phyloP scores from a whole-genome alignment of 1,139 yeast species.

The Yamadazyma sp. region DNA sequence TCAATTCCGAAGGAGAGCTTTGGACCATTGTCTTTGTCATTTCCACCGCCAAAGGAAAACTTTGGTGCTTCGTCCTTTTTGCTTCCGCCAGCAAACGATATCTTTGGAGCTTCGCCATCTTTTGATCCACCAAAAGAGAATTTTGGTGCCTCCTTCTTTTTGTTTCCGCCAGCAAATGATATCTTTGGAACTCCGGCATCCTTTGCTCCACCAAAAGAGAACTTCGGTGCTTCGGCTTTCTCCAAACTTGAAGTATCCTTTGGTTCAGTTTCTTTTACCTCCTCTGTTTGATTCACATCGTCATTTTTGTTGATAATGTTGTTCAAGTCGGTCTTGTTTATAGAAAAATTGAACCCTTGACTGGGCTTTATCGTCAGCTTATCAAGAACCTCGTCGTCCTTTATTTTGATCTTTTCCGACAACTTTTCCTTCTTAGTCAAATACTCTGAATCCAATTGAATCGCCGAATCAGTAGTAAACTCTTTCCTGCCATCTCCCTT shows the following conservation, averaged over 20 bases:
- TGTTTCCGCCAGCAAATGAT: conserved; percentile 9
- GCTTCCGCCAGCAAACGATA: conserved; percentile 11
- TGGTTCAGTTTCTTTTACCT: background rate
- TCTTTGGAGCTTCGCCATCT: conserved; percentile 19
- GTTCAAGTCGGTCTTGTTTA: conserved; percentile 27
- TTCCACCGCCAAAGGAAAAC: conserved; percentile 22
- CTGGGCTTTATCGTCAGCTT: conserved; percentile 29
- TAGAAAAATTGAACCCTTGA: conserved; percentile 38
- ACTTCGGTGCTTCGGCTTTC: conserved; percentile 5
- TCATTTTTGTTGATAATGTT: conserved; percentile 18
- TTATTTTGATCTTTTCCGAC: conserved; percentile 31
- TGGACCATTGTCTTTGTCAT: conserved; percentile 20
- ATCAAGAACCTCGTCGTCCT: conserved; percentile 18
- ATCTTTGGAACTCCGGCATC: conserved; percentile 19
- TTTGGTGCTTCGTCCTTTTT: background rate
- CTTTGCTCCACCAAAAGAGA: conserved; percentile 22
- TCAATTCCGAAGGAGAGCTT: conserved; percentile 11
- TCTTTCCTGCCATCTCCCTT: conserved; percentile 6
- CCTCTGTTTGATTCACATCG: conserved; percentile 5
- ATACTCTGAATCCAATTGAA: conserved; percentile 30
- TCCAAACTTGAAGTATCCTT: too few species aligned
- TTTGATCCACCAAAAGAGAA: conserved; percentile 23
- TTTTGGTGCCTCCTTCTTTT: background rate
- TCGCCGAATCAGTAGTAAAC: conserved; percentile 10
- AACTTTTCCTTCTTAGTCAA: conserved; percentile 25